Base-by-base conservation (phyloP, 768 basidiomycete species). In the Leccinum olivaceopallidum region DNA sequence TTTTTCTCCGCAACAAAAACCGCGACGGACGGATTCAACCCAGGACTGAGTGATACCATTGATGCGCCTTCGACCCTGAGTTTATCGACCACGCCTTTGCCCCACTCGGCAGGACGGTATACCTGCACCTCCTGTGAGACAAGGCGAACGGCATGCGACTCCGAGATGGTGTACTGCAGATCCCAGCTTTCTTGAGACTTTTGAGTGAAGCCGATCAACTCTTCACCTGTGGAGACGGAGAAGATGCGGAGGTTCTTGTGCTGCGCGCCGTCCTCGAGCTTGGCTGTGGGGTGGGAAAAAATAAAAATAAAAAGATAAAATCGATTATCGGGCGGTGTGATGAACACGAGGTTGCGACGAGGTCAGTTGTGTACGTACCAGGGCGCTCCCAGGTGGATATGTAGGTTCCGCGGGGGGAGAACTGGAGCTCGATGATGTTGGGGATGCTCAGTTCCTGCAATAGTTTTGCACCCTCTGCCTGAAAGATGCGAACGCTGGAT, bases 311-410 rank as follows among this genome's bases (percentile, higher is more conserved):
- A 26, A 26, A 26, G 26, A 26, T 26, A 24, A 24, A 24, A 24
- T 22, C 22, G 22, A 72, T 64, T 50, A 57, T 60, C 63, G 30
- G 36, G 24, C 18, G 51, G 63, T 59, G 34, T 13, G 58, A 47
- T 64, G 9, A 57, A 68, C 72, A 72, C 63, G 73, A 70, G 68
- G 72, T 55, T 13, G 20, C 22, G 51, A 63, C n/a, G 55, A 50
- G 60, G 44, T 32, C 55, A 47, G 22, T 42, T 52, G 53, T 51
- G 53, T 56, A 73, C 81, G 55, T 68, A 87, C 87, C 80, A 66
- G 90, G 92, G 60, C 97, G 85, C 77, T 98, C 95, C 93, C 95
- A 98, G 52, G 93, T 95, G 56, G 94, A 95, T 48, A 99, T 71
- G 75, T 93, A 98, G 0, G 91, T 94, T 42, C 94, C 95, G 62